A percentile compares a stretch with the other conserved stretches of the same genome.
Evolutionary conservation across 805 yeast species (phyloP).

Genomic region (Candida ovalis): DNA sequence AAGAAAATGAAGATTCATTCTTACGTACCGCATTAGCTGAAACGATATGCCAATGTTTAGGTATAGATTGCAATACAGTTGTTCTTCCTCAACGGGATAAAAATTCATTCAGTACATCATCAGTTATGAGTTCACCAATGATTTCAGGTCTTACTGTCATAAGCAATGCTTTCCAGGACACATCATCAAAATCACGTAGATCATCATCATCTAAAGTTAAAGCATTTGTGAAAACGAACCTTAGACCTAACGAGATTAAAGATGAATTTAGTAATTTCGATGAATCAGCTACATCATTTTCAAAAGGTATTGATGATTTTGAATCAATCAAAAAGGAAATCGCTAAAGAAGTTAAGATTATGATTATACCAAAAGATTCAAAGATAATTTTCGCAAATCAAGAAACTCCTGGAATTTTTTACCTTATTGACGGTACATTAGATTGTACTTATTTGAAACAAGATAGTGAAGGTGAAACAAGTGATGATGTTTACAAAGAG

Average conservation of each 20-base stretch:
- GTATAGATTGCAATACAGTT: slow-evolving; percentile 42
- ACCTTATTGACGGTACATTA: slow-evolving; percentile 73
- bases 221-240: slow-evolving; percentile 4
- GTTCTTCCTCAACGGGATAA: slow-evolving; percentile 12
- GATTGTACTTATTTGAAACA: slow-evolving; percentile 52
- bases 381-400: slow-evolving; percentile 61
- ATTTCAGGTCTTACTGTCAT: slow-evolving; percentile 17
- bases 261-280: slow-evolving; percentile 10
- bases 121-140: slow-evolving; percentile 20
- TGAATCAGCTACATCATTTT: slow-evolving; percentile 10
- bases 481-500: slow-evolving; percentile 20
- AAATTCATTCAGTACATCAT: slow-evolving; percentile 8
- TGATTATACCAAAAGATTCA: slow-evolving; percentile 48
- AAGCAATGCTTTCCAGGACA: not conserved
- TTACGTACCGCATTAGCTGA: slow-evolving; percentile 65
- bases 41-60: slow-evolving; percentile 63
- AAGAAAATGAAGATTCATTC: slow-evolving; percentile 35
- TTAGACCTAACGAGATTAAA: slow-evolving; percentile 1
- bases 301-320: slow-evolving; percentile 33
- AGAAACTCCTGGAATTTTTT: slow-evolving; percentile 70
- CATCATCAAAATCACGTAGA: not conserved
- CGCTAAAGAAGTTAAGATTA: slow-evolving; percentile 55
- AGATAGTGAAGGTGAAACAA: slow-evolving; percentile 16
- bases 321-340: slow-evolving; percentile 54
- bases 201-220: not conserved